phyloP scores from a whole-genome alignment of 345 rosid species.

The Linum trigynum region DNA sequence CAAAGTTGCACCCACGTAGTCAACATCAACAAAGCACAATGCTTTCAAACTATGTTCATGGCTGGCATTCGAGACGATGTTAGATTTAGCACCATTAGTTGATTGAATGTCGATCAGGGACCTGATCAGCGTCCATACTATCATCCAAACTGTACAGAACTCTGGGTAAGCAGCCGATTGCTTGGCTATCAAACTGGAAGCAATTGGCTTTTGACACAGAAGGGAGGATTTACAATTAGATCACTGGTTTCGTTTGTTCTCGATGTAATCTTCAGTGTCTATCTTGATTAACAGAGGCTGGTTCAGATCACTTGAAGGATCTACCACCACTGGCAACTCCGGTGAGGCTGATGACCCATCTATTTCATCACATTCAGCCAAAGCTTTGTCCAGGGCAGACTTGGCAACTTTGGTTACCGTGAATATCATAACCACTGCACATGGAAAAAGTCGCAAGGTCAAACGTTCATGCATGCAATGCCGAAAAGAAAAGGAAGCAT shows the following conservation, averaged over 20 bases:
- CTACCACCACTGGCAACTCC: constrained; percentile 34
- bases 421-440: constrained; percentile 64
- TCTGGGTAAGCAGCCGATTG: not conserved
- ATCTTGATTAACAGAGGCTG: constrained; percentile 77
- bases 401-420: constrained; percentile 76
- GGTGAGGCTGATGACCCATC: constrained; percentile 32
- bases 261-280: constrained; percentile 33
- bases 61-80: not conserved
- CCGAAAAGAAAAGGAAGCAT: not conserved
- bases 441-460: not conserved
- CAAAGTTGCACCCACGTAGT: not conserved
- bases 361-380: constrained; percentile 72
- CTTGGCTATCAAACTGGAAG: not conserved
- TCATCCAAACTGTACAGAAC: not conserved
- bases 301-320: constrained; percentile 35
- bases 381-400: constrained; percentile 73
- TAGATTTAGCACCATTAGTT: not conserved
- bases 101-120: not conserved
- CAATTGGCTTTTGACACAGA: not conserved
- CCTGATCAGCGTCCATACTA: too few relatives aligned
- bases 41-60: not conserved
- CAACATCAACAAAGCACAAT: not conserved
- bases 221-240: constrained; percentile 31
- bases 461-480: not conserved
- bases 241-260: constrained; percentile 29